Conservation (phyloP, 2,329 filamentous ascomycete species). For the Fusarium annulatum region DNA sequence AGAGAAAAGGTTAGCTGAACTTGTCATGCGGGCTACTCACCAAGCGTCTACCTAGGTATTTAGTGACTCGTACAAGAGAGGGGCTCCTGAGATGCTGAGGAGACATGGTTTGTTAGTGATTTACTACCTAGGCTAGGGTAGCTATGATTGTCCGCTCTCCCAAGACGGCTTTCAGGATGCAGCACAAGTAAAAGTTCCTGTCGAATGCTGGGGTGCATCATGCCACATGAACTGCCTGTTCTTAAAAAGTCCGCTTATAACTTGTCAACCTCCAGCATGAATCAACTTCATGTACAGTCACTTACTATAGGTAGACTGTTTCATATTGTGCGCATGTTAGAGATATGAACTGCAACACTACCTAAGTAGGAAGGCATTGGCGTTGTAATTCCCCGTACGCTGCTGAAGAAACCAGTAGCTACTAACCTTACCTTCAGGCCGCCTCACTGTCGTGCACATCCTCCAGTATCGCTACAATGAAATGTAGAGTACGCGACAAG, state of each 20-base stretch:
- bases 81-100: slow-evolving; percentile 12
- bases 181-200: not conserved
- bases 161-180: slow-evolving; percentile 6
- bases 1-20: not conserved
- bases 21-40: slow-evolving; percentile 20
- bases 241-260: not conserved
- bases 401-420: not conserved
- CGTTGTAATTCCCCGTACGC: not conserved
- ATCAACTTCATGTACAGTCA: not conserved
- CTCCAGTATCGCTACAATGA: not conserved
- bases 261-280: not conserved
- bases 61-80: slow-evolving; percentile 13
- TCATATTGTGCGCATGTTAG: not conserved
- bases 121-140: not conserved
- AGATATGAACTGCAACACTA: not conserved
- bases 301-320: not conserved
- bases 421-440: not conserved
- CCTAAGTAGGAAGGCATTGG: not conserved
- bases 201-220: slow-evolving; percentile 5
- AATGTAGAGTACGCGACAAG: not conserved
- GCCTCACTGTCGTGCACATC: not conserved
- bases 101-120: slow-evolving; percentile 16
- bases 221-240: slow-evolving; percentile 17
- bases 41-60: not conserved
- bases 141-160: slow-evolving; percentile 2